Conservation (phyloP, 192 early-diverging fungal species). For the Linnemannia zychae region DNA sequence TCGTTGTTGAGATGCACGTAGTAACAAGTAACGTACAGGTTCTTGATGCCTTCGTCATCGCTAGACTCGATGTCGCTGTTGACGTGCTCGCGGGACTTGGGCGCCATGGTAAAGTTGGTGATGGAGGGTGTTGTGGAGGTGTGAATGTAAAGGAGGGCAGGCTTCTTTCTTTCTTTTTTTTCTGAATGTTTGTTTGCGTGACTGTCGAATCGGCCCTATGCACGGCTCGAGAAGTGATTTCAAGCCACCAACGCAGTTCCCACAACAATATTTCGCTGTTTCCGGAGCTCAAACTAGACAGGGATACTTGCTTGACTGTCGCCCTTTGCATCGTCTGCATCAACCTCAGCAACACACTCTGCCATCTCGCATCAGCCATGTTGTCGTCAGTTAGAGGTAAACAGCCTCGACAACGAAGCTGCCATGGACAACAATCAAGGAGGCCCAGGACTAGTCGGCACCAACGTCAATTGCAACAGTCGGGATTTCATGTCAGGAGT, state of each 20-base stretch:
- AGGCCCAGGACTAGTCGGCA: not conserved
- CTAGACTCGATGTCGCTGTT: conserved; percentile 47
- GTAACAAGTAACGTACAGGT: conserved; percentile 21
- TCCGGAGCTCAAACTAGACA: not conserved
- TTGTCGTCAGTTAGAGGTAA: conserved; percentile 31
- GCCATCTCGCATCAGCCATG: conserved; percentile 9
- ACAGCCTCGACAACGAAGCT: not conserved
- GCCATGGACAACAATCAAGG: not conserved
- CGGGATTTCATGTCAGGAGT: not conserved
- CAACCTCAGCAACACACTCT: not conserved
- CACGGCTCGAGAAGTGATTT: not conserved
- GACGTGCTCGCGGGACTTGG: conserved; percentile 41
- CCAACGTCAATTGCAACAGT: not conserved
- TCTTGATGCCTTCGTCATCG: conserved; percentile 53
- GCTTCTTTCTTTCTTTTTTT: conserved; percentile 1
- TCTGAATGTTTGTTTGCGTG: conserved; percentile 16
- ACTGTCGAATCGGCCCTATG: not conserved
- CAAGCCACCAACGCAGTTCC: not conserved
- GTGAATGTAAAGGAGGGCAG: not conserved
- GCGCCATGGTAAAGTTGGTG: conserved; percentile 19
- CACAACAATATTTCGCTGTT: not conserved
- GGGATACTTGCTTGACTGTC: not conserved
- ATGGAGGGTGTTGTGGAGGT: not conserved
- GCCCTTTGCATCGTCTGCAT: not conserved
- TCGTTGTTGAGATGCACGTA: not conserved